Conservation (phyloP, 2,329 filamentous ascomycete species). For the Balansia obtecta region DNA sequence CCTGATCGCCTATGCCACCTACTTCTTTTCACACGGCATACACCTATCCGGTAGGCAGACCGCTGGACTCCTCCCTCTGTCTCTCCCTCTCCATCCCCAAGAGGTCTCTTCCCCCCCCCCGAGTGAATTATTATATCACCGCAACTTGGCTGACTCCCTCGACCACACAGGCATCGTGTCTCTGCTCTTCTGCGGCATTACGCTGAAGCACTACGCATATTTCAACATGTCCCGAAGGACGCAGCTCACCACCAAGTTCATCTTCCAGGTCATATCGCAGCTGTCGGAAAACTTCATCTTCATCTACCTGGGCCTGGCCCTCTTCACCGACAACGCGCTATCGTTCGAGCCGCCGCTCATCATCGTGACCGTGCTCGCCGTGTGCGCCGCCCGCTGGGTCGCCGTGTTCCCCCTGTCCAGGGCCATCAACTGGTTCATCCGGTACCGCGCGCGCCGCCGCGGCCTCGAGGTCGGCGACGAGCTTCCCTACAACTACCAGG, state of each 20-base stretch:
- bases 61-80: not conserved
- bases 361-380: constrained; percentile 80
- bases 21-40: constrained; percentile 94
- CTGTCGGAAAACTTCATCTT: constrained; percentile 99
- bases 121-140: not conserved
- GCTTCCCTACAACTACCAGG: constrained; percentile 87
- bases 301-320: constrained; percentile 88
- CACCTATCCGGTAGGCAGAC: constrained; percentile 74
- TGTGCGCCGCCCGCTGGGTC: constrained; percentile 84
- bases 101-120: no score
- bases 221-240: constrained; percentile 99
- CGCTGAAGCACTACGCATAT: constrained; percentile 96
- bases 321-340: constrained; percentile 82
- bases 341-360: constrained; percentile 93
- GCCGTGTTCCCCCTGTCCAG: constrained; percentile 88
- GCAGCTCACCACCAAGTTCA: constrained; percentile 93
- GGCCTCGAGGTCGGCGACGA: constrained; percentile 71
- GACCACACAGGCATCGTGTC: constrained; percentile 69
- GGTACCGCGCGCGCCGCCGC: constrained; percentile 67
- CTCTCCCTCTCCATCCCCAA: not conserved
- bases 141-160: not conserved
- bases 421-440: constrained; percentile 84
- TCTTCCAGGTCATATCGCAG: constrained; percentile 90
- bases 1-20: constrained; percentile 88
- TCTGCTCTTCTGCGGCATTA: constrained; percentile 93